Evolutionary conservation across 2,329 filamentous ascomycete genomes (phyloP), one percentile per base, ranked within the genome.

Genomic region (Fusarium sp.): DNA sequence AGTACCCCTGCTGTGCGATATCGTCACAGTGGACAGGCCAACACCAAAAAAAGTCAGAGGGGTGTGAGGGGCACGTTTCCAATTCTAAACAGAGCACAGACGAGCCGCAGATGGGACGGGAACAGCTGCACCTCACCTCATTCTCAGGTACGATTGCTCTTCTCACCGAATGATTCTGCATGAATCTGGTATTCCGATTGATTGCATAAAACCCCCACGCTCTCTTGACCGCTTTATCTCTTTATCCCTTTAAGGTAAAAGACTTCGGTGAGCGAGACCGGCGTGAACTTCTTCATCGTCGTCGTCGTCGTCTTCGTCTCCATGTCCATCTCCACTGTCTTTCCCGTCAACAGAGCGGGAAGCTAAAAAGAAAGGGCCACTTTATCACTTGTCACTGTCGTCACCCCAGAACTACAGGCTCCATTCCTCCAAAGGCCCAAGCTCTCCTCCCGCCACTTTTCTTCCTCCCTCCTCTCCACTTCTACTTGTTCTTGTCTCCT

Each of bases 401-500:
- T 71, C 68, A 71, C 63, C 67, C 50, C 49, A 46, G 49, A 33
- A 57, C 62, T 39, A 44, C 54, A 39, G 61, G 55, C 57, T 58
- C 70, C 72, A 74, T 74, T 74, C 72, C 62, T 65, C 40, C 68
- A 28, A 61, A 49, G 62, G 62, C 68, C 66, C 61, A 72, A 74
- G 72, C 72, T 74, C 69, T 72, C 65, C 46, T 46, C 44, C 54
- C 70, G 68, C 72, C 70, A 73, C 72, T 72, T 72, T 63, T 68
- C 52, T 46, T 40, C 49, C 51, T 56, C 54, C 38, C 52, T 69
- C 58, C 52, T 57, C 59, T 66, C 63, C 62, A 66, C 63, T 66
- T 65, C 61, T 65, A 60, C 45, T 66, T 54, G 61, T 55, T 55
- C 60, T 66, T 58, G 46, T 56, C 56, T 64, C 60, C 68, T 71